Conservation (phyloP, 1,139 yeast species). For the Pichiaceae sp. region DNA sequence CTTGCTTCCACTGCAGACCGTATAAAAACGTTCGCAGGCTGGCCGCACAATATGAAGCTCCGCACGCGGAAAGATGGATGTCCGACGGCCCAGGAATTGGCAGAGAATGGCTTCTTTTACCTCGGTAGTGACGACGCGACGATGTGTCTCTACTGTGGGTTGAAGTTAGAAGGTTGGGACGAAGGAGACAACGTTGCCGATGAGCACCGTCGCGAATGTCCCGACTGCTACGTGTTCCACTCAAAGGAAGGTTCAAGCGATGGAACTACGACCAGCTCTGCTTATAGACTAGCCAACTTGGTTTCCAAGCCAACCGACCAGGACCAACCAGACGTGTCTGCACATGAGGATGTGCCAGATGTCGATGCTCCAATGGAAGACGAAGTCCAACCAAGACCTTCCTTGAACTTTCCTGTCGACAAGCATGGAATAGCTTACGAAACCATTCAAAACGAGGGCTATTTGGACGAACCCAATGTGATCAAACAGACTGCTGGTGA, state of each 20-base stretch:
- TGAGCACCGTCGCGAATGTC: constrained; percentile 41
- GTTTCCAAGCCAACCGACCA: neutral
- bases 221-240: constrained; percentile 41
- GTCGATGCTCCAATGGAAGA: neutral
- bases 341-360: neutral
- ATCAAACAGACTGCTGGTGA: constrained; percentile 4
- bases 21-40: constrained; percentile 38
- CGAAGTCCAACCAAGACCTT: neutral
- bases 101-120: constrained; percentile 48
- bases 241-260: constrained; percentile 2
- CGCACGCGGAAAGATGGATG: constrained; percentile 5
- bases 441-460: constrained; percentile 2
- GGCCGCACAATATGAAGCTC: constrained; percentile 40
- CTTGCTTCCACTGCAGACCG: constrained; percentile 34
- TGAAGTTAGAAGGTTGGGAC: constrained; percentile 69
- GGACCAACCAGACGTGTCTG: neutral
- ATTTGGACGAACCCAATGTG: constrained; percentile 8
- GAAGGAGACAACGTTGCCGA: constrained; percentile 51
- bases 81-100: constrained; percentile 35
- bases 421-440: constrained; percentile 3
- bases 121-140: constrained; percentile 48
- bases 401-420: constrained; percentile 2
- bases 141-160: constrained; percentile 63
- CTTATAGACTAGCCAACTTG: neutral
- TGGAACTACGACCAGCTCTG: constrained; percentile 1